Evolutionary conservation across 495 filamentous ascomycete species (phyloP).

Genomic region (Articulospora tetracladia): DNA sequence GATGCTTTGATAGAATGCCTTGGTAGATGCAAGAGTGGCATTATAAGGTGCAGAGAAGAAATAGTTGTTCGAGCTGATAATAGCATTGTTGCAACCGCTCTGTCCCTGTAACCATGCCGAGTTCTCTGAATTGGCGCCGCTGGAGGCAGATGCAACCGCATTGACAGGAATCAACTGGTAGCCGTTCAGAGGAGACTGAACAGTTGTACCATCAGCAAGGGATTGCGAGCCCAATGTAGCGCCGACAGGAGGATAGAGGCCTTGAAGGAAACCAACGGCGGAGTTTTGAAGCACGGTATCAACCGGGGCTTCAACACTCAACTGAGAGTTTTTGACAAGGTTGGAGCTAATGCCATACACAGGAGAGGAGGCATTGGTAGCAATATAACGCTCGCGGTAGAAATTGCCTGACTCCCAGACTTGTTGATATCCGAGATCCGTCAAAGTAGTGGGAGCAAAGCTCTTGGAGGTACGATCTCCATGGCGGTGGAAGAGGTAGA

Average conservation of each 20-base stretch:
- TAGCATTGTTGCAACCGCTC: slow-evolving; percentile 41
- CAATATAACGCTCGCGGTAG: slow-evolving; percentile 60
- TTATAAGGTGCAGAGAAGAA: slow-evolving; percentile 39
- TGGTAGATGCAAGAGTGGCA: slow-evolving; percentile 14
- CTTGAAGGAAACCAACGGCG: slow-evolving; percentile 75
- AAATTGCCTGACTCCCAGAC: slow-evolving; percentile 57
- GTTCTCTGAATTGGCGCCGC: slow-evolving; percentile 44
- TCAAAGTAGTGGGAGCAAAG: slow-evolving; percentile 50
- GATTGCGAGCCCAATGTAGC: slow-evolving; percentile 38
- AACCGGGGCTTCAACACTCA: slow-evolving; percentile 44
- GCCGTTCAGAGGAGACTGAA: slow-evolving; percentile 58
- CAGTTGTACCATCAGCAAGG: slow-evolving; percentile 57
- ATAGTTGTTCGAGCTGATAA: slow-evolving; percentile 60
- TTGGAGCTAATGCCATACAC: slow-evolving; percentile 56
- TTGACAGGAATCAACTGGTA: slow-evolving; percentile 76
- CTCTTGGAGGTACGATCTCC: slow-evolving; percentile 69
- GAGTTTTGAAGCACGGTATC: slow-evolving; percentile 58
- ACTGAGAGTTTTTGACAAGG: slow-evolving; percentile 53
- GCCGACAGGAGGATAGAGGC: slow-evolving; percentile 72
- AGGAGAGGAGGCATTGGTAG: slow-evolving; percentile 38
- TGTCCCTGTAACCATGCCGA: slow-evolving; percentile 24
- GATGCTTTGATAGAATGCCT: slow-evolving; percentile 19
- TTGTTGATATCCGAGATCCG: slow-evolving; percentile 61
- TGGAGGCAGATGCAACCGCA: slow-evolving; percentile 32
- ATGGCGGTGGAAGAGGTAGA: slow-evolving; percentile 68